These are phyloP conservation scores for Pseudogymnoascus sp. DNA, from an alignment of 2,329 filamentous ascomycete genomes.

Conservation along the genomic window DNA sequence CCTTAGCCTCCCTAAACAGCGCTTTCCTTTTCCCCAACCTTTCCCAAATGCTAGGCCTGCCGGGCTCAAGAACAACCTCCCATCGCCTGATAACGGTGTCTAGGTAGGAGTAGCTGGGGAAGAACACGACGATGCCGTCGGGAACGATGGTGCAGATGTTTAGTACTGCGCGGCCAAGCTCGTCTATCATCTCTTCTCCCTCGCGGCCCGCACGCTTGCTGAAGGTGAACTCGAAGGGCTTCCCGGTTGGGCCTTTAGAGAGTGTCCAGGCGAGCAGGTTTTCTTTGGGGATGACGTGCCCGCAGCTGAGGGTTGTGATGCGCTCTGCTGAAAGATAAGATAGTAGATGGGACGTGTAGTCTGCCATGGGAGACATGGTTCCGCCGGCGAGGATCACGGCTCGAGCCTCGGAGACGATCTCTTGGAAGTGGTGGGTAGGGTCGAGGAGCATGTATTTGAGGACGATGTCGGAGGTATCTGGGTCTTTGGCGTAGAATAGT, in stretches of 20 bases:
- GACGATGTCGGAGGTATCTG: constrained; percentile 39
- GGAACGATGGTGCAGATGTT: constrained; percentile 67
- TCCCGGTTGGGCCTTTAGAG: constrained; percentile 36
- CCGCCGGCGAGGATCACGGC: constrained; percentile 88
- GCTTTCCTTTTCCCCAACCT: constrained; percentile 50
- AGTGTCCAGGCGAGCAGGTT: constrained; percentile 77
- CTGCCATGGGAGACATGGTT: constrained; percentile 94
- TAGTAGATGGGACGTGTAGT: constrained; percentile 82
- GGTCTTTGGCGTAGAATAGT: constrained; percentile 50
- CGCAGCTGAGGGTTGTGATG: constrained; percentile 79
- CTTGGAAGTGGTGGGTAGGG: constrained; percentile 82
- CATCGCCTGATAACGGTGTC: constrained; percentile 61
- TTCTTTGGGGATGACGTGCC: constrained; percentile 78
- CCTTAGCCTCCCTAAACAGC: constrained; percentile 51
- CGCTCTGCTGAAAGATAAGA: constrained; percentile 56
- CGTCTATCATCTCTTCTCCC: constrained; percentile 52
- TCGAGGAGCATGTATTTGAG: constrained; percentile 85
- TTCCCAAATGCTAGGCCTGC: constrained; percentile 44
- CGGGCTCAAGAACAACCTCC: constrained; percentile 34
- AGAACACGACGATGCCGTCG: constrained; percentile 89
- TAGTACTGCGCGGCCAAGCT: constrained; percentile 66
- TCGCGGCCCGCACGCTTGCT: constrained; percentile 56
- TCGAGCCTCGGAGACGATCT: constrained; percentile 74
- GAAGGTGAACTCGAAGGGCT: constrained; percentile 79
- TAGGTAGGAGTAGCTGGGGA: constrained; percentile 89